phyloP scores from a whole-genome alignment of 1,139 yeast species.

The Blastobotrys capitulatus region DNA sequence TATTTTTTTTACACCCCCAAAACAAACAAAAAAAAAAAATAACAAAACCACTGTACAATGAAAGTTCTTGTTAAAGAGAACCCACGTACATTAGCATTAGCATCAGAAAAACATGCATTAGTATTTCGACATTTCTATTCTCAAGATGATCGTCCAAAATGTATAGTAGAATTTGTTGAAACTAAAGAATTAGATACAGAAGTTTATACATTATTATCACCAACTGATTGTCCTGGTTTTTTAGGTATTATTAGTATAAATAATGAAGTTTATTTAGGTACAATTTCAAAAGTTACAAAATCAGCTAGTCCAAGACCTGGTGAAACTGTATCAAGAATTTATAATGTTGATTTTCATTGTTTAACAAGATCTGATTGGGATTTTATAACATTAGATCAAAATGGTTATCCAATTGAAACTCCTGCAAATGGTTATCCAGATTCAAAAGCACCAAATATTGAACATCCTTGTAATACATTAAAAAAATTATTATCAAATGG shows the following conservation, averaged over 20 bases:
- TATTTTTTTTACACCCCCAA: too few species aligned
- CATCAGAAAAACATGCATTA: slow-evolving; percentile 30
- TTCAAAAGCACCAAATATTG: slow-evolving; percentile 33
- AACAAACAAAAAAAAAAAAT: too few species aligned
- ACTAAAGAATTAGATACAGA: slow-evolving; percentile 21
- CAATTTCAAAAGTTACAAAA: slow-evolving; percentile 66
- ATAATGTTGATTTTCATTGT: slow-evolving; percentile 80
- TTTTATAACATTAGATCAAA: slow-evolving; percentile 56
- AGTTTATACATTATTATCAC: slow-evolving; percentile 40
- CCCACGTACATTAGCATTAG: slow-evolving; percentile 35
- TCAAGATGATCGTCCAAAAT: slow-evolving; percentile 20
- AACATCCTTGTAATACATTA: slow-evolving; percentile 81
- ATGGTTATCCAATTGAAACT: slow-evolving; percentile 51
- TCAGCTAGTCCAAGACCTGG: slow-evolving; percentile 83
- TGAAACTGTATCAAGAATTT: slow-evolving; percentile 75
- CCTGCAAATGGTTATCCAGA: slow-evolving; percentile 25
- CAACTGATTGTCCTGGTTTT: slow-evolving; percentile 68
- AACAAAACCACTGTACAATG: slow-evolving; percentile 20
- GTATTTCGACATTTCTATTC: slow-evolving; percentile 31
- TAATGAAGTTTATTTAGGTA: slow-evolving; percentile 64
- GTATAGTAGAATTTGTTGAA: slow-evolving; percentile 38
- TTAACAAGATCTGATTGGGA: slow-evolving; percentile 75
- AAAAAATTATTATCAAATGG: slow-evolving; percentile 78
- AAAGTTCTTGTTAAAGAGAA: slow-evolving; percentile 31
- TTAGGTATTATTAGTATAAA: slow-evolving; percentile 74